phyloP scores from a whole-genome alignment of 202 grass and related monocot genomes.

The Eragrostis tef region DNA sequence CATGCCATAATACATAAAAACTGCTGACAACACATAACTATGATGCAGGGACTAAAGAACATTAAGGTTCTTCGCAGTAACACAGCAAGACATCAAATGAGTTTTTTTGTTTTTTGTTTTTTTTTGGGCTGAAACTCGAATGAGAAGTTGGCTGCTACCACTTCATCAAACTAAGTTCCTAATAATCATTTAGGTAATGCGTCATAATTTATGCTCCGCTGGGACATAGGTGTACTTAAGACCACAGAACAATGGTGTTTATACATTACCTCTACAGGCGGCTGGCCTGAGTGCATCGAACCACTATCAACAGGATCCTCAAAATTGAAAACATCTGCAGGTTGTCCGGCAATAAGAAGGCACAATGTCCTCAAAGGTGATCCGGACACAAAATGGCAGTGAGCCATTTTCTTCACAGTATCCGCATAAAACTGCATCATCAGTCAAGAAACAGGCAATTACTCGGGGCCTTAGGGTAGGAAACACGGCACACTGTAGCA shows the following conservation, averaged over 20 bases:
- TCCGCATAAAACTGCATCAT: constrained; percentile 85
- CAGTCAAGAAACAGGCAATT: constrained; percentile 36
- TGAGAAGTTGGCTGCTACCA: neutral
- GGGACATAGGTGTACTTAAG: neutral
- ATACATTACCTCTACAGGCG: constrained; percentile 63
- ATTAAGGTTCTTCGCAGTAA: neutral
- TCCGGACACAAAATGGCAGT: constrained; percentile 69
- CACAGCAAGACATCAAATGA: constrained; percentile 9
- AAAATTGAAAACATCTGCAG: constrained; percentile 78
- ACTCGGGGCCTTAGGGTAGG: neutral
- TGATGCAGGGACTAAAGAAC: constrained; percentile 12
- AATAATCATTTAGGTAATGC: neutral
- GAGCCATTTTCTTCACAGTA: constrained; percentile 96
- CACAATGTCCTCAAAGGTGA: constrained; percentile 90
- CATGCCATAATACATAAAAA: neutral
- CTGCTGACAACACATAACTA: constrained; percentile 14
- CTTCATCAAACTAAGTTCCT: constrained; percentile 9
- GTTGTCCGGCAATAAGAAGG: constrained; percentile 94
- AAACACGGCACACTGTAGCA: neutral
- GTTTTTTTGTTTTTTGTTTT: no score
- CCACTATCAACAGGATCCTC: constrained; percentile 46
- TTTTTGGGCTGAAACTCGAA: neutral
- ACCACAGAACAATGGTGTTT: neutral
- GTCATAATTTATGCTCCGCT: neutral
- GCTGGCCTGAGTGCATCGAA: constrained; percentile 42